Evolutionary conservation across 257 asterid genomes (phyloP).

Genomic region (Solanum habrochaites): DNA sequence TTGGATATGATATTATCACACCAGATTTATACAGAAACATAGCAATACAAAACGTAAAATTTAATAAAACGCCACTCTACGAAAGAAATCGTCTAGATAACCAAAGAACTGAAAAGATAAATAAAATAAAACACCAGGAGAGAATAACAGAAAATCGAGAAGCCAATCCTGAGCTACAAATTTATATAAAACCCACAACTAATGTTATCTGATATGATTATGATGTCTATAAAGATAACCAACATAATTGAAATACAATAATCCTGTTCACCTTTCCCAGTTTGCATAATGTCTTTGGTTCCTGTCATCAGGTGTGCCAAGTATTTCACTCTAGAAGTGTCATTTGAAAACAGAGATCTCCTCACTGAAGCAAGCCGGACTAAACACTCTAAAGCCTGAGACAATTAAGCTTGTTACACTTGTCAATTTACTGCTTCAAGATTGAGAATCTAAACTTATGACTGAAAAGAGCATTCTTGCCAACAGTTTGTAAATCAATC

Average conservation of each 20-base stretch:
- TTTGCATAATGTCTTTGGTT: conserved; percentile 77
- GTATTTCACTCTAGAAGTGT: conserved; percentile 75
- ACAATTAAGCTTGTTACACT: neutral
- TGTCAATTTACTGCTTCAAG: neutral
- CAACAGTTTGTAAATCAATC: neutral
- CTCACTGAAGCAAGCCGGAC: conserved; percentile 90
- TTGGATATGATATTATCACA: neutral
- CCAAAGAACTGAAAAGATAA: neutral
- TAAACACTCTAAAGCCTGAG: conserved; percentile 89
- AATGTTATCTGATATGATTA: neutral
- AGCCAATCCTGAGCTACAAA: neutral
- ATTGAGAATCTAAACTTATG: neutral
- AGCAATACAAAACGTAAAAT: neutral
- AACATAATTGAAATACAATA: neutral
- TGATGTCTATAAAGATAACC: neutral
- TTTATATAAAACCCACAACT: neutral
- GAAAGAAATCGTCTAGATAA: neutral
- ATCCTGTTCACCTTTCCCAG: conserved; percentile 68
- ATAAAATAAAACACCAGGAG: neutral
- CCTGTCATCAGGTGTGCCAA: conserved; percentile 92
- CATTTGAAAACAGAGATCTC: conserved; percentile 87
- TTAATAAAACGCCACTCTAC: neutral
- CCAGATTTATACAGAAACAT: neutral
- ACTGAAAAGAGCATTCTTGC: neutral
- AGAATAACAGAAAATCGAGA: neutral